These are phyloP conservation scores for Boletus rubropictus DNA, from an alignment of 768 basidiomycete species.

Conservation along the genomic window DNA sequence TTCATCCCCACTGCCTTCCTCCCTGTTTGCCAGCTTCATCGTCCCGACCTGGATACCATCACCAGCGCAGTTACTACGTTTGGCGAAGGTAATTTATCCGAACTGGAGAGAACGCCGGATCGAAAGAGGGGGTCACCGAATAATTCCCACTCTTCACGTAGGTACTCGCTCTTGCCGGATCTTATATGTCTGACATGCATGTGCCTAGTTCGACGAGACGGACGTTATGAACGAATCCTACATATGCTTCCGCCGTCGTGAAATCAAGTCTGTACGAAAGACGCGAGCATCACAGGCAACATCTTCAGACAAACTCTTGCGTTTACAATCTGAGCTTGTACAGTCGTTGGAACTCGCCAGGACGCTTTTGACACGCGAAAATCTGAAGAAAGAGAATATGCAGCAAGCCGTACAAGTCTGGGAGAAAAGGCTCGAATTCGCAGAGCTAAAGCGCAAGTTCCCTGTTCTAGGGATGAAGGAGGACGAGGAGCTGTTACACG, in stretches of 20 bases:
- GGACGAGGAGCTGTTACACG: constrained; percentile 68
- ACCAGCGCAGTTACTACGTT: constrained; percentile 54
- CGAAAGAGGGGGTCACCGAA: constrained; percentile 73
- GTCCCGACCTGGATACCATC: constrained; percentile 67
- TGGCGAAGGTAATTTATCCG: constrained; percentile 72
- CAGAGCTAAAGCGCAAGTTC: constrained; percentile 75
- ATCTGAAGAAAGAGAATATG: constrained; percentile 60
- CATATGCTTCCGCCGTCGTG: constrained; percentile 93
- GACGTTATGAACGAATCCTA: constrained; percentile 90
- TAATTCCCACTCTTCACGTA: constrained; percentile 87
- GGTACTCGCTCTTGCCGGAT: constrained; percentile 21
- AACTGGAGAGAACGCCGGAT: constrained; percentile 87
- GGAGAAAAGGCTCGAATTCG: constrained; percentile 70
- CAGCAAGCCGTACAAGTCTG: constrained; percentile 61
- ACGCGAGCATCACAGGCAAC: constrained; percentile 88
- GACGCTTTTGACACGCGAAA: constrained; percentile 66
- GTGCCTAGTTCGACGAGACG: constrained; percentile 82
- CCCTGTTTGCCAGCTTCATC: constrained; percentile 63
- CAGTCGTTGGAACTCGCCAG: constrained; percentile 70
- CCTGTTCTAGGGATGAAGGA: constrained; percentile 53
- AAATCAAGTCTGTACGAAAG: constrained; percentile 91
- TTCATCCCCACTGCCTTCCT: constrained; percentile 49
- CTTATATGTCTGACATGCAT: not conserved
- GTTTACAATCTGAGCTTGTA: constrained; percentile 70
- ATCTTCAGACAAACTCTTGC: constrained; percentile 82